These are phyloP conservation scores for Anthoceros angustus DNA, from an alignment of 225 moss, liverwort and hornwort species.

Conservation along the genomic window DNA sequence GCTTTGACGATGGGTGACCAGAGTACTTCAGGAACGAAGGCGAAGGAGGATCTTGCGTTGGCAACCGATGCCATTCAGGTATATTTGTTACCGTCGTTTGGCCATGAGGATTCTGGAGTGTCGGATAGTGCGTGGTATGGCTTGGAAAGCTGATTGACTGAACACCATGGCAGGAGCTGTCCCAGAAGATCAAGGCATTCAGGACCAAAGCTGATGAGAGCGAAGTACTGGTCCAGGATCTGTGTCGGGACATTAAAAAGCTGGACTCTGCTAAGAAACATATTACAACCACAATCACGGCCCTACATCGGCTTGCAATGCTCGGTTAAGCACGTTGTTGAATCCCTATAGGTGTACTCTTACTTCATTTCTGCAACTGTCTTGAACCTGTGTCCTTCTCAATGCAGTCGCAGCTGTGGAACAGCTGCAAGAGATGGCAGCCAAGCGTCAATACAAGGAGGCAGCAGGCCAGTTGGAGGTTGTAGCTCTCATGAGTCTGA, in stretches of 20 bases:
- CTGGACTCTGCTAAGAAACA: slow-evolving; percentile 98
- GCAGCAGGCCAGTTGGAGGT: slow-evolving; percentile 99
- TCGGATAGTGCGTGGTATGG: neutral
- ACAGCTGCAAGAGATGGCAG: slow-evolving; percentile 91
- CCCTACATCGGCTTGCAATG: slow-evolving; percentile 98
- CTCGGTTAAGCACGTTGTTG: slow-evolving; percentile 34
- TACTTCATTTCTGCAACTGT: neutral
- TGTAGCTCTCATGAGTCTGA: neutral
- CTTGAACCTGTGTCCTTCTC: neutral
- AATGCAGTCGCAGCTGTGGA: slow-evolving; percentile 88
- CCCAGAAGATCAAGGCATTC: slow-evolving; percentile 87
- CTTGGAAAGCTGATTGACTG: neutral
- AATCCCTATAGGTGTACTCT: neutral
- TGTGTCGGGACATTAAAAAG: slow-evolving; percentile 98
- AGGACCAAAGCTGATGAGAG: slow-evolving; percentile 98
- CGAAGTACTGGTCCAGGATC: slow-evolving; percentile 98
- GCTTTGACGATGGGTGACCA: slow-evolving; percentile 11
- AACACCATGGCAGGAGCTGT: slow-evolving; percentile 53
- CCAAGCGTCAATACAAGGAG: slow-evolving; percentile 93
- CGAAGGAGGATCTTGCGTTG: slow-evolving; percentile 96
- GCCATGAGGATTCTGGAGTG: neutral
- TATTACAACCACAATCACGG: slow-evolving; percentile 95
- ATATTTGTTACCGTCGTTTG: neutral
- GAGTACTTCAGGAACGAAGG: slow-evolving; percentile 98
- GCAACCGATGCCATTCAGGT: slow-evolving; percentile 97